Percentiles rank a stretch among this genome's conserved stretches.
These are phyloP conservation scores for Suillus lakei DNA, from an alignment of 768 basidiomycete species.

Conservation along the genomic window DNA sequence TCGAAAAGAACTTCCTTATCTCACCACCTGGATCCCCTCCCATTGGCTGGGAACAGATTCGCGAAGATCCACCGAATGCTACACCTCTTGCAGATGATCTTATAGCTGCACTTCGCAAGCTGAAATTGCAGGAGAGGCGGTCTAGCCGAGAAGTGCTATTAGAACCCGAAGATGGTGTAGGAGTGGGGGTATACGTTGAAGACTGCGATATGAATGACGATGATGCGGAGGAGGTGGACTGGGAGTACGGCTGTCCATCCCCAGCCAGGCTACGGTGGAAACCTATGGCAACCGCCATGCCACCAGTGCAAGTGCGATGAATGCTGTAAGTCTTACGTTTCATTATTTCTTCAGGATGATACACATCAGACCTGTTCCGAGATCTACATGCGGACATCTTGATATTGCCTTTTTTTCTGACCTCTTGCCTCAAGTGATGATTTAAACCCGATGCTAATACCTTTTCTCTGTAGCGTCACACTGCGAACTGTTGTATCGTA, in stretches of 20 bases:
- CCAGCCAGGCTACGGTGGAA: conserved; percentile 58
- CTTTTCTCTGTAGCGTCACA: conserved; percentile 11
- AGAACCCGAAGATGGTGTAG: conserved; percentile 69
- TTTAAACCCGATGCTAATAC: conserved; percentile 13
- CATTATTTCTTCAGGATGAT: conserved; percentile 54
- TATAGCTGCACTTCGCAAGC: conserved; percentile 72
- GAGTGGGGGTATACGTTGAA: conserved; percentile 81
- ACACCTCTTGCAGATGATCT: conserved; percentile 88
- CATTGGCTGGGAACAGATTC: conserved; percentile 92
- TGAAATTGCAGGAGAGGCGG: conserved; percentile 58
- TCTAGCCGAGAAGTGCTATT: conserved; percentile 59
- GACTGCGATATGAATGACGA: conserved; percentile 56
- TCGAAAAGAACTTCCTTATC: conserved; percentile 95
- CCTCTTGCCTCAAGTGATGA: conserved; percentile 9
- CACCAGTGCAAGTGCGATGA: conserved; percentile 45
- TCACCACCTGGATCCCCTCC: conserved; percentile 98
- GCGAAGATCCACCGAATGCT: conserved; percentile 88
- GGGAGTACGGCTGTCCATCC: conserved; percentile 59
- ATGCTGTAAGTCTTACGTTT: conserved; percentile 27
- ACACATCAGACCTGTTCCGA: conserved; percentile 83
- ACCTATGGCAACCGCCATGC: conserved; percentile 58
- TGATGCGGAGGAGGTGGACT: conserved; percentile 44
- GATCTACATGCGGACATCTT: conserved; percentile 55
- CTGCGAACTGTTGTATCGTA: not conserved
- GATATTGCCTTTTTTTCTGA: conserved; percentile 68